Base-by-base conservation (phyloP, 2,329 filamentous ascomycete species). In the Huntiella bhutanensis region DNA sequence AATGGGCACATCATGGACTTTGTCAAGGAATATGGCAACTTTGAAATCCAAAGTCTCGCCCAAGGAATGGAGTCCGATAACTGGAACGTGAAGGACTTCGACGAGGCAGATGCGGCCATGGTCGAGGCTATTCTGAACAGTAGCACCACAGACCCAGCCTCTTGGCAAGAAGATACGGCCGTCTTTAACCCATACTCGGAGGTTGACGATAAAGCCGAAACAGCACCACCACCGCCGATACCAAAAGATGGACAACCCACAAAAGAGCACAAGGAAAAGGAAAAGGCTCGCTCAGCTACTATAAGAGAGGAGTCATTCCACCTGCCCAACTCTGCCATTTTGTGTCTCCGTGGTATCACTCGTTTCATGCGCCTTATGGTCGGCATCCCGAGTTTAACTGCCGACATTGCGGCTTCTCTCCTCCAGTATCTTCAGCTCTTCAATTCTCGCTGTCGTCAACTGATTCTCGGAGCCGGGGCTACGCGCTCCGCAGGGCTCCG, bases 381-480 rank as follows among this genome's bases (percentile, higher is more conserved):
- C 4, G 80, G 79, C 32, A 88, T 96, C 48, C 88, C 91, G 1
- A 88, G 81, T 51, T 87, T 95, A 75, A 82, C 85, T 1, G 69
- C 78, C 2, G 86, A 95, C 49, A 79, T 95, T 45, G 82, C 84
- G 0, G 67, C 73, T 2, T 80, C 78, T 0, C 71, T 98, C 8
- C 68, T 95, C 37, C 80, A 91, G 16, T 93, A 92, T 57, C 70
- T 96, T 11, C 83, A 91, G 53, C 70, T 93, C 3, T 98, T 96
- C 69, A 95, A 98, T 60, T 95, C 86, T 2, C 80, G 91, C 15
- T 87, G 87, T 49, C 92, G 82, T n/a, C 91, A 98, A 59, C 73
- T 98, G 49, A 95, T 98, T 52, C 76, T 98, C 5, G 91, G 91
- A 1, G 91, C 91, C 1, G 91, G 91, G 4, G 91, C 91, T 3